These are phyloP conservation scores for Dioszegia aurantiaca DNA, from an alignment of 768 basidiomycete species.

Conservation along the genomic window DNA sequence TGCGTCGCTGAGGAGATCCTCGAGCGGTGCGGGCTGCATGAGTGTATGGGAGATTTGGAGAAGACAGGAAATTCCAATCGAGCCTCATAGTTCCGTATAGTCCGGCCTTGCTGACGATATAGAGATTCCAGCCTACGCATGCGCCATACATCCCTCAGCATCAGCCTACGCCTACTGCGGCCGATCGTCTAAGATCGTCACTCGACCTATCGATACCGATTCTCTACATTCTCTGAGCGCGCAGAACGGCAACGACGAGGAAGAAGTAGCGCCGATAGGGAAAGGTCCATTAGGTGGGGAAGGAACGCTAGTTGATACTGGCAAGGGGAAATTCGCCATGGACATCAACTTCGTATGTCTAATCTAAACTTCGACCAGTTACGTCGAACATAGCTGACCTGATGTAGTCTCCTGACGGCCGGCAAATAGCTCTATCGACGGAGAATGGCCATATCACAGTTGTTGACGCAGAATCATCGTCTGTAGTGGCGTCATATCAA, in stretches of 20 bases:
- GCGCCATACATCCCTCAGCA: slow-evolving; percentile 68
- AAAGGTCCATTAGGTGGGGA: slow-evolving; percentile 31
- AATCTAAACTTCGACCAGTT: too few species aligned
- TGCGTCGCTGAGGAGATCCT: not conserved
- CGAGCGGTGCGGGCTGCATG: too few species aligned
- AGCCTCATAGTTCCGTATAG: too few species aligned
- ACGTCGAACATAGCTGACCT: too few species aligned
- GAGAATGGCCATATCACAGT: slow-evolving; percentile 86
- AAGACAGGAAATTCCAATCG: too few species aligned
- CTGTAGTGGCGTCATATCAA: slow-evolving; percentile 68
- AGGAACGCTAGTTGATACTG: slow-evolving; percentile 48
- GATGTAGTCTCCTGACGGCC: slow-evolving; percentile 84
- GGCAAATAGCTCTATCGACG: slow-evolving; percentile 72
- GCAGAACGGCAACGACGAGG: slow-evolving; percentile 18
- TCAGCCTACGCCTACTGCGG: slow-evolving; percentile 47
- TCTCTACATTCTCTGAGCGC: slow-evolving; percentile 5
- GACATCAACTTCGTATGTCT: slow-evolving; percentile 56
- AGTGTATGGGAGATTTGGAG: too few species aligned
- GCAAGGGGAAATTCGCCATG: slow-evolving; percentile 52
- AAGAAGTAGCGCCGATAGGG: slow-evolving; percentile 8
- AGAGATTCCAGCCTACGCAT: slow-evolving; percentile 67
- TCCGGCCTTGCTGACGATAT: slow-evolving; percentile 10
- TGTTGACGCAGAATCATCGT: slow-evolving; percentile 70
- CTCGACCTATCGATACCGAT: slow-evolving; percentile 26
- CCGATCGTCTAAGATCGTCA: slow-evolving; percentile 41